Evolutionary conservation across 257 asterid genomes (phyloP).

Genomic region (Ocimum tenuiflorum): DNA sequence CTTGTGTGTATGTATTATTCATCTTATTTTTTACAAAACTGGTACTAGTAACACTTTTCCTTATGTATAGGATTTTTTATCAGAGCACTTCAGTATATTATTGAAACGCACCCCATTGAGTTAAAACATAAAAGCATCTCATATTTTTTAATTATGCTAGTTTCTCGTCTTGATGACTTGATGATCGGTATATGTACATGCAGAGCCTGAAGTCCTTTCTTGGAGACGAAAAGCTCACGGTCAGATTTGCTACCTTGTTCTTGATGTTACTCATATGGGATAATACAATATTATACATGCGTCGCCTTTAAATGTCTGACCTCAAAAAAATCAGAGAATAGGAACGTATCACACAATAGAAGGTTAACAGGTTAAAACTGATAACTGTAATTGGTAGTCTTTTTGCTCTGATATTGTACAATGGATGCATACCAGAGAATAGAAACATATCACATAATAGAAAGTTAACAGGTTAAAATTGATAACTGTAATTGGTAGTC

Average conservation of each 20-base stretch:
- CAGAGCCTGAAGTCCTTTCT: constrained; percentile 85
- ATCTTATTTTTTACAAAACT: constrained; percentile 4
- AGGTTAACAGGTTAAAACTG: too few relatives aligned
- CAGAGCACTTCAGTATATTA: not conserved
- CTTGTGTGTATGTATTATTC: too few relatives aligned
- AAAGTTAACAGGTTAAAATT: too few relatives aligned
- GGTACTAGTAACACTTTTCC: too few relatives aligned
- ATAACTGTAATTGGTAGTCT: too few relatives aligned
- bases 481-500: too few relatives aligned
- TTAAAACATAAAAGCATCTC: not conserved
- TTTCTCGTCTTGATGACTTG: constrained; percentile 18
- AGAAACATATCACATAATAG: too few relatives aligned
- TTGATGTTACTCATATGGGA: constrained; percentile 6
- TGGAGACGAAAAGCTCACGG: constrained; percentile 94
- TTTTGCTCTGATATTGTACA: too few relatives aligned
- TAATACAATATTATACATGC: not conserved
- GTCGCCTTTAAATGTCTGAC: constrained; percentile 7
- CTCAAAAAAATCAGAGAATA: not conserved
- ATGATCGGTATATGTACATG: constrained; percentile 23
- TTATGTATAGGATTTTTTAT: too few relatives aligned
- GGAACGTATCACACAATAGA: not conserved
- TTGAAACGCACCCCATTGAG: not conserved
- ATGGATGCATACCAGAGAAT: too few relatives aligned
- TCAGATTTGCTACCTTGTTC: constrained; percentile 20
- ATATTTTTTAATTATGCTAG: not conserved